Conservation (phyloP, 768 basidiomycete species). For the Auricularia cornea region DNA sequence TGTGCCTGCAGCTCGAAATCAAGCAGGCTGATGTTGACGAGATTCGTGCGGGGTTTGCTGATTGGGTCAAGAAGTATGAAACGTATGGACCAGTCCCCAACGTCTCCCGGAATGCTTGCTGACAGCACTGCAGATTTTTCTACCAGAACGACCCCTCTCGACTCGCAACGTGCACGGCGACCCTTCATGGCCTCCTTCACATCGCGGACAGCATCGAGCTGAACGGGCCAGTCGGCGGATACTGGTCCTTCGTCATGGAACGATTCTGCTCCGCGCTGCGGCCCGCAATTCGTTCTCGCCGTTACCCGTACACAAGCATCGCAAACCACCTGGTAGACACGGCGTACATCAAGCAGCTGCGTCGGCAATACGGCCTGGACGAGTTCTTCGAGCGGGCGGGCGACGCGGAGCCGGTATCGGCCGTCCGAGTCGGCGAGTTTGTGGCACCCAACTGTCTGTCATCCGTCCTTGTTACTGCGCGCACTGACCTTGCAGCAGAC, state of each 20-base stretch:
- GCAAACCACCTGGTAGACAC: constrained; percentile 7
- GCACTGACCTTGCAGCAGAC: constrained; percentile 12
- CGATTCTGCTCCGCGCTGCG: constrained; percentile 15
- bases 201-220: constrained; percentile 20
- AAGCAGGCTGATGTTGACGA: no score
- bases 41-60: no score
- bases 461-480: constrained; percentile 8
- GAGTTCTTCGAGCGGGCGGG: not conserved
- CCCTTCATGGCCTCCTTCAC: constrained; percentile 26
- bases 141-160: constrained; percentile 19
- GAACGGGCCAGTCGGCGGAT: constrained; percentile 16
- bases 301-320: constrained; percentile 14
- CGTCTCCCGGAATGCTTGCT: no score
- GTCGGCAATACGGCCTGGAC: constrained; percentile 6
- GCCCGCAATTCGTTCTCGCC: constrained; percentile 14
- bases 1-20: no score
- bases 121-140: constrained; percentile 10
- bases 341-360: constrained; percentile 10
- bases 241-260: constrained; percentile 26
- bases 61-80: no score
- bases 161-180: constrained; percentile 22
- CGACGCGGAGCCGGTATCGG: constrained; percentile 3
- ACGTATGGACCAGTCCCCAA: no score
- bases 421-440: constrained; percentile 16
- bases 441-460: constrained; percentile 16